These are phyloP conservation scores for Parietaria judaica DNA, from an alignment of 306 rosid species.

Conservation along the genomic window DNA sequence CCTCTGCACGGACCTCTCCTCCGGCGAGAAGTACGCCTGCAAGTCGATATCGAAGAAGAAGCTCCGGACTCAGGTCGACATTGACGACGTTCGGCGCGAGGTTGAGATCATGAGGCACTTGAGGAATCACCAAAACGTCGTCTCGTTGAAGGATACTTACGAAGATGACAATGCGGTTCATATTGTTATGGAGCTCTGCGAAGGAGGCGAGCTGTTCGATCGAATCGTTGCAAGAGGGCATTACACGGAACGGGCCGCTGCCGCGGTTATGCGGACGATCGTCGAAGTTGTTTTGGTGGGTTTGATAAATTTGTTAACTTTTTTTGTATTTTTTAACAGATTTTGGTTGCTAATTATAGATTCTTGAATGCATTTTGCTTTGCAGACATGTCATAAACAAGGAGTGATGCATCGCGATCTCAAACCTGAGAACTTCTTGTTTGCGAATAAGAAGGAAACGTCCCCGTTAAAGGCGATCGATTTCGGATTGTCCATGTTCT, in stretches of 20 bases:
- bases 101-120: conserved; percentile 50
- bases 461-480: conserved; percentile 52
- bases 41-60: conserved; percentile 57
- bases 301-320: neutral
- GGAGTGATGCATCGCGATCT: conserved; percentile 67
- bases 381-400: conserved; percentile 46
- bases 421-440: conserved; percentile 51
- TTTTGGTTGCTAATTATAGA: conserved; percentile 1
- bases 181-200: conserved; percentile 54
- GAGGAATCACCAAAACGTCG: conserved; percentile 36
- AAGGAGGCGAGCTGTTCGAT: conserved; percentile 52
- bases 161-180: conserved; percentile 51
- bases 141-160: conserved; percentile 39
- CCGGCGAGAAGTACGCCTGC: conserved; percentile 45
- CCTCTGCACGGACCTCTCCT: conserved; percentile 29
- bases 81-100: conserved; percentile 53
- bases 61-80: conserved; percentile 44
- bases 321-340: neutral
- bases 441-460: conserved; percentile 51
- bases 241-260: conserved; percentile 56
- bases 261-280: conserved; percentile 43
- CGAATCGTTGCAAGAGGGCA: conserved; percentile 61
- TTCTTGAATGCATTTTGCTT: conserved; percentile 11
- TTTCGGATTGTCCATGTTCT: conserved; percentile 50
- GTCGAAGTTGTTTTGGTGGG: conserved; percentile 50